Evolutionary conservation across 1,284 basidiomycete species (phyloP).

Genomic region (Ceratobasidium sp.): DNA sequence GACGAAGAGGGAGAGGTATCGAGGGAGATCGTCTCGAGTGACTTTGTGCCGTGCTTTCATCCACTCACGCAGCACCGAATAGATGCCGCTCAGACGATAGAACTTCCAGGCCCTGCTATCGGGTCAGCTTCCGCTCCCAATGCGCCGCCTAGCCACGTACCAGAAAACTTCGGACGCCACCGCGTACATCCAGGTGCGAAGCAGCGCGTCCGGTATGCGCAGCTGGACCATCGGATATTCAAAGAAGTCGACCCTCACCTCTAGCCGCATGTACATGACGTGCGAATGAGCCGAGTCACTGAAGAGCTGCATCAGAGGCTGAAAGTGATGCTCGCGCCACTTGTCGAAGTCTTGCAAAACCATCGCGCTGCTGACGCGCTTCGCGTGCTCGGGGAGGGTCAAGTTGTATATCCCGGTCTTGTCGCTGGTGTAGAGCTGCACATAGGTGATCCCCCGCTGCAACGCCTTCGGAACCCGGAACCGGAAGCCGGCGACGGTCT

Average conservation of each 20-base stretch:
- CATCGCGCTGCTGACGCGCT: background rate
- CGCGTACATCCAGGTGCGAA: background rate
- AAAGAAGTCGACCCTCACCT: background rate
- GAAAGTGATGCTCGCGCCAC: background rate
- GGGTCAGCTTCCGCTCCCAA: background rate
- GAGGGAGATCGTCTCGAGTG: background rate
- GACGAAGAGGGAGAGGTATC: background rate
- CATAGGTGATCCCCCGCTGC: background rate
- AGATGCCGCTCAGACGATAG: background rate
- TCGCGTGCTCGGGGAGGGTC: background rate
- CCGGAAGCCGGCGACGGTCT: slow-evolving; percentile 20
- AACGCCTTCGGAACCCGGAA: background rate
- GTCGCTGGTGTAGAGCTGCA: slow-evolving; percentile 38
- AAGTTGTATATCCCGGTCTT: slow-evolving; percentile 26
- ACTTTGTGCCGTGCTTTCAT: background rate
- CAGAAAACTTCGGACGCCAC: background rate
- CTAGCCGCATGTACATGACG: slow-evolving; percentile 11
- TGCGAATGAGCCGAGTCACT: background rate
- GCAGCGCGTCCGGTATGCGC: background rate
- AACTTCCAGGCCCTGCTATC: slow-evolving; percentile 14
- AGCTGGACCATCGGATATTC: slow-evolving; percentile 1
- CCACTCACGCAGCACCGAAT: background rate
- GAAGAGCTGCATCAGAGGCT: background rate
- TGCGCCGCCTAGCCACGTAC: background rate
- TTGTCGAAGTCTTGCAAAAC: slow-evolving; percentile 5